Evolutionary conservation across 495 filamentous ascomycete species (phyloP).

Genomic region (Aspergillus bridgeri): DNA sequence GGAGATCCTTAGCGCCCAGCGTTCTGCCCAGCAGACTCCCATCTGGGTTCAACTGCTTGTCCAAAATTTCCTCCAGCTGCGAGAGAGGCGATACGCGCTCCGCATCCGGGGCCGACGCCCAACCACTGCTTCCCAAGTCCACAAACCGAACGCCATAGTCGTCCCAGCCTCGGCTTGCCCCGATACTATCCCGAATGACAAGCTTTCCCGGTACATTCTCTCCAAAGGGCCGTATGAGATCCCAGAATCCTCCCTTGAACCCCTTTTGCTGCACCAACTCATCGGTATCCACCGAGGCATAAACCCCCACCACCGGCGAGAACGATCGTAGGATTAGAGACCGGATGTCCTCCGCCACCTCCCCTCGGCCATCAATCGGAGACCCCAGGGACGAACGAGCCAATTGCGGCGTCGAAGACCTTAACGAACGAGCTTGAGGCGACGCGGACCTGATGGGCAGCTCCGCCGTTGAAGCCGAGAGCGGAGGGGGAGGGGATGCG

Average conservation of each 20-base stretch:
- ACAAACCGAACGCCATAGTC: slow-evolving; percentile 88
- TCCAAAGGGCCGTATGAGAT: slow-evolving; percentile 87
- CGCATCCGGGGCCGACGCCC: slow-evolving; percentile 19
- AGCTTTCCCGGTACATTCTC: slow-evolving; percentile 85
- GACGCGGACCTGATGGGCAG: slow-evolving; percentile 42
- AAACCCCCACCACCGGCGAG: slow-evolving; percentile 80
- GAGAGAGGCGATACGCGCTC: slow-evolving; percentile 32
- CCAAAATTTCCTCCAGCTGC: slow-evolving; percentile 60
- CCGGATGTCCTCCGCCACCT: slow-evolving; percentile 60
- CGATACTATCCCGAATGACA: slow-evolving; percentile 82
- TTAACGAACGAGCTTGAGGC: slow-evolving; percentile 57
- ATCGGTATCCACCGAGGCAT: slow-evolving; percentile 80
- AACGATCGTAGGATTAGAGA: slow-evolving; percentile 78
- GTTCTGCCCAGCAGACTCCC: slow-evolving; percentile 33
- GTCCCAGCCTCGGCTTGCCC: slow-evolving; percentile 76
- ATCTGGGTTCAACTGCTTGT: slow-evolving; percentile 39
- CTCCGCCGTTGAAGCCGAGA: slow-evolving; percentile 34
- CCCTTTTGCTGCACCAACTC: slow-evolving; percentile 79
- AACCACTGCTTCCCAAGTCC: slow-evolving; percentile 37
- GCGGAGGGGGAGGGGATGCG: slow-evolving; percentile 45
- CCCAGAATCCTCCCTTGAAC: slow-evolving; percentile 74
- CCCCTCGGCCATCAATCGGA: slow-evolving; percentile 44
- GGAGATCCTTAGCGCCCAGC: slow-evolving; percentile 32
- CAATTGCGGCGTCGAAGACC: slow-evolving; percentile 56
- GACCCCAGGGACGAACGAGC: slow-evolving; percentile 55